phyloP scores from a whole-genome alignment of 2,329 filamentous ascomycete genomes.

The Aurifilum marmelostoma region DNA sequence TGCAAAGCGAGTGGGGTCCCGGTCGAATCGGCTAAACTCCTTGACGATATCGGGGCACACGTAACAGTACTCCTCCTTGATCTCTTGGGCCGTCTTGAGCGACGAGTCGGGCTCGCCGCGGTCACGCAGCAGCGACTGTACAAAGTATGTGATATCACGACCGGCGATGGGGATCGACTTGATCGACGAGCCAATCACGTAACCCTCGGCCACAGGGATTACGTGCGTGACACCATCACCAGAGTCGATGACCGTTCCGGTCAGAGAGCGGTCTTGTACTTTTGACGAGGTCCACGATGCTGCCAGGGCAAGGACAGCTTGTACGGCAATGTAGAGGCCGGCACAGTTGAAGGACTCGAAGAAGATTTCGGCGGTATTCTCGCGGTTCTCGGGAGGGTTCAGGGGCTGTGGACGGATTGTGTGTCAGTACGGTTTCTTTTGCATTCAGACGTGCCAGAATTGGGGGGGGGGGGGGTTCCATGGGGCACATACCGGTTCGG shows the following conservation, averaged over 20 bases:
- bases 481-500: slow-evolving; percentile 77
- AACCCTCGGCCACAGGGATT: slow-evolving; percentile 96
- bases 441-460: neutral
- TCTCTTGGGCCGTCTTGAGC: slow-evolving; percentile 94
- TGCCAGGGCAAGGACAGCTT: slow-evolving; percentile 93
- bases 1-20: slow-evolving; percentile 86
- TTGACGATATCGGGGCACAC: slow-evolving; percentile 99
- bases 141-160: slow-evolving; percentile 98
- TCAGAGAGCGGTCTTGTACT: slow-evolving; percentile 92
- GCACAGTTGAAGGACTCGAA: slow-evolving; percentile 99
- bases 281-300: slow-evolving; percentile 99
- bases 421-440: slow-evolving; percentile 1
- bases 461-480: neutral
- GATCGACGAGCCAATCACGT: slow-evolving; percentile 98
- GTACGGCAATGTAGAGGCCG: slow-evolving; percentile 97
- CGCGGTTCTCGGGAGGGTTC: slow-evolving; percentile 97
- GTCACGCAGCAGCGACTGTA: slow-evolving; percentile 93
- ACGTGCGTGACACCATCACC: slow-evolving; percentile 99
- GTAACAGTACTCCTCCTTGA: slow-evolving; percentile 99
- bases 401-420: slow-evolving; percentile 65
- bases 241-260: slow-evolving; percentile 97
- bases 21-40: slow-evolving; percentile 93
- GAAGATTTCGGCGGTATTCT: slow-evolving; percentile 99
- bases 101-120: slow-evolving; percentile 96
- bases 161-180: slow-evolving; percentile 98